These are phyloP conservation scores for Moniliophthora roreri DNA, from an alignment of 1,284 basidiomycete species.

Conservation along the genomic window DNA sequence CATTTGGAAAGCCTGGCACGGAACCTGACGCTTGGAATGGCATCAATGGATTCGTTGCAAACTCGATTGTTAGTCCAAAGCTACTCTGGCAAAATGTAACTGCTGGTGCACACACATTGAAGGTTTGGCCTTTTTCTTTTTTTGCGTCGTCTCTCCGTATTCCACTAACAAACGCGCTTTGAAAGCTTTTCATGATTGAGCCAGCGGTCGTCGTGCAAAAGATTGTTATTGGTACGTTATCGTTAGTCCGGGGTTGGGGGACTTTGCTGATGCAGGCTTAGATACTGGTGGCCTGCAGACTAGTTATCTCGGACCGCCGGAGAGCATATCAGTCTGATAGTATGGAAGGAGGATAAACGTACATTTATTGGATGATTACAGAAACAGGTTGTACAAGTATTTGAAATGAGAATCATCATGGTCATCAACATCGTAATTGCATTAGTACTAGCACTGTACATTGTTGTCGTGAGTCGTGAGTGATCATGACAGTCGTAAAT, in stretches of 20 bases:
- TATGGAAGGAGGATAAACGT: too few species aligned
- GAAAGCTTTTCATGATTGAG: slow-evolving; percentile 58
- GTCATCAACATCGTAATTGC: too few species aligned
- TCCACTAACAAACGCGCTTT: too few species aligned
- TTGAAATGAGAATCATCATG: too few species aligned
- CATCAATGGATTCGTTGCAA: slow-evolving; percentile 53
- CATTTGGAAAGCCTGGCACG: slow-evolving; percentile 46
- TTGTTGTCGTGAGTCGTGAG: too few species aligned
- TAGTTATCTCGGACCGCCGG: slow-evolving; percentile 64
- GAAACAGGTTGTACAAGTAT: too few species aligned
- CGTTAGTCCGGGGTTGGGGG: neutral
- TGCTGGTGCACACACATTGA: slow-evolving; percentile 59
- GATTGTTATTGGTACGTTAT: slow-evolving; percentile 52
- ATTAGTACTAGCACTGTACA: too few species aligned
- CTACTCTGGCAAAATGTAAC: slow-evolving; percentile 38
- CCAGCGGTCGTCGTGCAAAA: slow-evolving; percentile 63
- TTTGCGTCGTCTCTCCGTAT: neutral
- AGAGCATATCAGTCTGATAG: slow-evolving; percentile 38
- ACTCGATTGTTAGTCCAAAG: slow-evolving; percentile 41
- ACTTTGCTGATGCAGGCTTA: slow-evolving; percentile 17
- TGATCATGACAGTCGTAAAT: too few species aligned
- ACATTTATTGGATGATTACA: too few species aligned
- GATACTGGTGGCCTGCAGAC: slow-evolving; percentile 54
- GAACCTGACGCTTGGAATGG: slow-evolving; percentile 52
- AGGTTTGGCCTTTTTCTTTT: slow-evolving; percentile 30